Conservation (phyloP, 805 yeast species). For the Helenozyma baotianmanensis region DNA sequence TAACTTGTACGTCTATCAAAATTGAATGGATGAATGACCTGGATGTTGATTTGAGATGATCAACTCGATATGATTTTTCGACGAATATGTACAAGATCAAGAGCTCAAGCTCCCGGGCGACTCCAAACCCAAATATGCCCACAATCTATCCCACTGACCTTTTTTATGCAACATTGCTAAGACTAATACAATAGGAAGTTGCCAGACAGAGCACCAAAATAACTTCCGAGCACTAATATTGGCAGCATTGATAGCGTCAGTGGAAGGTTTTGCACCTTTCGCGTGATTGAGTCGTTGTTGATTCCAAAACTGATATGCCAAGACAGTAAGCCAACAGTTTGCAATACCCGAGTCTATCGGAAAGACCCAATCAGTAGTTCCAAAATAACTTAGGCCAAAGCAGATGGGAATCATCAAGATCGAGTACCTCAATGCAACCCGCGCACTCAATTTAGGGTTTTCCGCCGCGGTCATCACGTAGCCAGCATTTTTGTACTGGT, state of each 20-base stretch:
- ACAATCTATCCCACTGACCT: conserved; percentile 80
- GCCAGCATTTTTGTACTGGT: conserved; percentile 88
- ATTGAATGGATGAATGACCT: no score
- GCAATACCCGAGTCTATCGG: conserved; percentile 75
- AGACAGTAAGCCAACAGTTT: conserved; percentile 80
- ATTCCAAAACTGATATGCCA: conserved; percentile 79
- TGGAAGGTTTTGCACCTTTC: conserved; percentile 37
- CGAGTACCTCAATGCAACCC: conserved; percentile 89
- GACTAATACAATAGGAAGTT: conserved; percentile 82
- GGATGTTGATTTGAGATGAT: no score
- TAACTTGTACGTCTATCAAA: no score
- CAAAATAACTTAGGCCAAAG: conserved; percentile 70
- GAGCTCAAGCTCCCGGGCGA: no score
- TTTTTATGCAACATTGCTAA: conserved; percentile 92
- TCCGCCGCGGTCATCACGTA: conserved; percentile 97
- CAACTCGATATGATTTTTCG: no score
- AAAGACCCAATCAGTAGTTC: conserved; percentile 78
- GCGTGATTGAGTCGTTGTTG: conserved; percentile 67
- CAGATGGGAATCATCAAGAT: conserved; percentile 93
- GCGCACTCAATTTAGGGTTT: conserved; percentile 85
- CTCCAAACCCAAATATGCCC: conserved; percentile 19
- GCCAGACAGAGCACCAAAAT: conserved; percentile 94
- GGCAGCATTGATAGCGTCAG: conserved; percentile 58
- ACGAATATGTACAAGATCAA: no score
- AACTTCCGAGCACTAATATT: conserved; percentile 72